Evolutionary conservation across 805 yeast species (phyloP).

Genomic region (Sugiyamaella smithiae): DNA sequence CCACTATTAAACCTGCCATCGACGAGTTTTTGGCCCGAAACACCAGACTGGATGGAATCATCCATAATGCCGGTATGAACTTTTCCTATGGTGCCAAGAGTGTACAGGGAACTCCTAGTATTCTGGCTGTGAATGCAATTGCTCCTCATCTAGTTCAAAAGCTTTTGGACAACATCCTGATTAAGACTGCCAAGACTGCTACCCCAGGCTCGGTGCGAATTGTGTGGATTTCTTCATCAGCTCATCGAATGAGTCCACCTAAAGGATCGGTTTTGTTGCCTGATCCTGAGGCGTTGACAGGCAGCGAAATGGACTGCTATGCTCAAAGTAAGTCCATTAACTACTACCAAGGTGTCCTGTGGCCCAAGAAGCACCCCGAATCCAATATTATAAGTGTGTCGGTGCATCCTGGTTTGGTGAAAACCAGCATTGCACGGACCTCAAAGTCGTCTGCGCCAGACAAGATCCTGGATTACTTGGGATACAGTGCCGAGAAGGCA

Average conservation of each 20-base stretch:
- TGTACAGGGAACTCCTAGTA: constrained; percentile 45
- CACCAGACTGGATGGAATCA: constrained; percentile 29
- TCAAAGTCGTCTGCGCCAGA: neutral
- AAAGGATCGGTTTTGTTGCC: constrained; percentile 35
- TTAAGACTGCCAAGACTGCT: constrained; percentile 32
- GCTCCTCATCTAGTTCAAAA: constrained; percentile 46
- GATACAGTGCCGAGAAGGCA: constrained; percentile 35
- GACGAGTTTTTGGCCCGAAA: constrained; percentile 22
- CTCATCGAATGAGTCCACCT: constrained; percentile 34
- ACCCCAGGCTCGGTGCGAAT: constrained; percentile 37
- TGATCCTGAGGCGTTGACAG: constrained; percentile 25
- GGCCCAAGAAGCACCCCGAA: constrained; percentile 36
- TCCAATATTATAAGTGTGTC: constrained; percentile 36
- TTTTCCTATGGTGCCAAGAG: constrained; percentile 32
- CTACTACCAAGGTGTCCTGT: constrained; percentile 36
- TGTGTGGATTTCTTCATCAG: constrained; percentile 46
- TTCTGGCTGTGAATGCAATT: constrained; percentile 47
- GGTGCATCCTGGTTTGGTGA: constrained; percentile 43
- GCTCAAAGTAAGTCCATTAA: constrained; percentile 46
- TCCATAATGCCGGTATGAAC: constrained; percentile 48
- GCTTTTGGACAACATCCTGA: constrained; percentile 38
- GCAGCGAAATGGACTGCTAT: constrained; percentile 38
- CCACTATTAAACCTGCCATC: constrained; percentile 13
- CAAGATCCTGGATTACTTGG: neutral
- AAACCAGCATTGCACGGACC: constrained; percentile 35